These are phyloP conservation scores for Diaporthe aspalathi DNA, from an alignment of 2,329 filamentous ascomycete genomes.

Conservation along the genomic window DNA sequence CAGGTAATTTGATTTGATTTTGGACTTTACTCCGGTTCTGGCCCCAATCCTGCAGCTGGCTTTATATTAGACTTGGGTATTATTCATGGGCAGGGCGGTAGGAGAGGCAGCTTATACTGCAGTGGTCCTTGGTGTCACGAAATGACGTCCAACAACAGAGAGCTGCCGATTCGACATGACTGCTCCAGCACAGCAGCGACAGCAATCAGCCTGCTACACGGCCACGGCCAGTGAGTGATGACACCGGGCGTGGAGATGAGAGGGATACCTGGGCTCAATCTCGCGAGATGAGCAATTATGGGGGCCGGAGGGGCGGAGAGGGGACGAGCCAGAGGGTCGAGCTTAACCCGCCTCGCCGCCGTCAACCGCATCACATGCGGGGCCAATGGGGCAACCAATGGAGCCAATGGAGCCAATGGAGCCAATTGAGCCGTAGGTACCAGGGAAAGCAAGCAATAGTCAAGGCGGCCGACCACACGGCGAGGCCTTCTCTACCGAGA, in stretches of 20 bases:
- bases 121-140: constrained; percentile 9
- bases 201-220: constrained; percentile 24
- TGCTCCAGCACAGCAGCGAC: background rate
- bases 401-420: constrained; percentile 6
- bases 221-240: background rate
- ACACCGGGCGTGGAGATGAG: constrained; percentile 28
- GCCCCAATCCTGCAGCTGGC: background rate
- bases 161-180: constrained; percentile 6
- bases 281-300: constrained; percentile 29
- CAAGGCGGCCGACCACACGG: too few relatives aligned
- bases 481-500: background rate
- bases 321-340: constrained; percentile 14
- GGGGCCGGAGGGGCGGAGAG: constrained; percentile 4
- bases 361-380: constrained; percentile 7
- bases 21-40: background rate
- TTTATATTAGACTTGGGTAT: too few relatives aligned
- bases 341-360: constrained; percentile 15
- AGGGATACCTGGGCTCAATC: constrained; percentile 23
- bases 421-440: constrained; percentile 11
- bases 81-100: too few relatives aligned
- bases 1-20: background rate
- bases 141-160: constrained; percentile 9
- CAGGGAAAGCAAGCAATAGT: background rate
- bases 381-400: constrained; percentile 4
- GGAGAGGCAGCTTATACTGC: background rate